A percentile compares a stretch with the other conserved stretches of the same genome.
phyloP scores from a whole-genome alignment of 1,284 basidiomycete species.

The Thecaphora thlaspeos region DNA sequence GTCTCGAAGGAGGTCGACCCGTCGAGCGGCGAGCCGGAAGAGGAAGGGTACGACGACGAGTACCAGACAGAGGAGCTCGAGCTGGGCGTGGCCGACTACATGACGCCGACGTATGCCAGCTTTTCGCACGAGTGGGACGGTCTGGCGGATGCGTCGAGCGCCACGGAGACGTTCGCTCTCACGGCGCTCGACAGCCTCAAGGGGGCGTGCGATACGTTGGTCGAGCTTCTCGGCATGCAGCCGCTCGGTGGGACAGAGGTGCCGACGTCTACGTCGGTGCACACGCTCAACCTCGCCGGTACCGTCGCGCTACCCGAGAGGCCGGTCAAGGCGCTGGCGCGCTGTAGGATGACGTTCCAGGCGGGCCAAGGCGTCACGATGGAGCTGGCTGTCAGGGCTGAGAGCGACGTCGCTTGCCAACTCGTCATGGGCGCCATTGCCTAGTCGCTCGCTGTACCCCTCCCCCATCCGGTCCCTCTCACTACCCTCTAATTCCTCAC shows the following conservation, averaged over 20 bases:
- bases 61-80: slow-evolving; percentile 97
- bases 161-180: slow-evolving; percentile 91
- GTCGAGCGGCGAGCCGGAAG: slow-evolving; percentile 91
- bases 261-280: slow-evolving; percentile 74
- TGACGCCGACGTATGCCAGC: slow-evolving; percentile 84
- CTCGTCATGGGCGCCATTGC: slow-evolving; percentile 84
- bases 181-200: slow-evolving; percentile 90
- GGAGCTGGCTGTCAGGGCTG: slow-evolving; percentile 88
- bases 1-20: slow-evolving; percentile 97
- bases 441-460: slow-evolving; percentile 6
- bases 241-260: slow-evolving; percentile 67
- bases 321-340: slow-evolving; percentile 84
- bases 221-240: slow-evolving; percentile 95
- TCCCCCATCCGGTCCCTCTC: neutral
- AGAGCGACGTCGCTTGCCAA: slow-evolving; percentile 78
- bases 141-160: slow-evolving; percentile 62
- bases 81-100: slow-evolving; percentile 85
- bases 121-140: slow-evolving; percentile 95
- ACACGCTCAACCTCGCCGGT: slow-evolving; percentile 90
- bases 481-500: too few relatives aligned
- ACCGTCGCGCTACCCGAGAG: slow-evolving; percentile 75
- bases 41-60: slow-evolving; percentile 97
- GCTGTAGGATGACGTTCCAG: slow-evolving; percentile 93
- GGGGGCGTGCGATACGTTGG: slow-evolving; percentile 79
- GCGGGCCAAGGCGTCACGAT: slow-evolving; percentile 89